Percentiles rank a stretch among this genome's conserved stretches.
Evolutionary conservation across 164 flowering plant genomes (phyloP).

Genomic region (Macadamia integrifolia): DNA sequence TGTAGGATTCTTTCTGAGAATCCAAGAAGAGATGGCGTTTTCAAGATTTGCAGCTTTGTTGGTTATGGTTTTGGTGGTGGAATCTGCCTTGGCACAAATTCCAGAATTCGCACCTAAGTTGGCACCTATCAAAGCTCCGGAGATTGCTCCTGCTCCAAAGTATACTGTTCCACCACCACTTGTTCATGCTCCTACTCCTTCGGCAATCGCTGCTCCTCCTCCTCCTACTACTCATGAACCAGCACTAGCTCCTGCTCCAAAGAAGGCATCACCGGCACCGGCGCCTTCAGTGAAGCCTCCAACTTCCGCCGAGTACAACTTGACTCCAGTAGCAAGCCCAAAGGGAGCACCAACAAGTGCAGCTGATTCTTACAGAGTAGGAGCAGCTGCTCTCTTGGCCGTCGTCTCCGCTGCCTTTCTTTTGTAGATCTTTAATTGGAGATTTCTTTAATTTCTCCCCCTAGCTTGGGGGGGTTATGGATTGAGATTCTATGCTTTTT

Average conservation of each 20-base stretch:
- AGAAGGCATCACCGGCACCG: too few relatives aligned
- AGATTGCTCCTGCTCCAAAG: not conserved
- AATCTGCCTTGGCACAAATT: slow-evolving; percentile 8
- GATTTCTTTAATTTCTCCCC: not conserved
- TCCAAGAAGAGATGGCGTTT: not conserved
- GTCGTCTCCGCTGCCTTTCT: not conserved
- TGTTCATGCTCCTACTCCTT: too few relatives aligned
- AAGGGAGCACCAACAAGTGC: not conserved
- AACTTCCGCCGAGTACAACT: not conserved
- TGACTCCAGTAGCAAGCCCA: too few relatives aligned
- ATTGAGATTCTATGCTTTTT: too few relatives aligned
- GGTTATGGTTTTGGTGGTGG: not conserved
- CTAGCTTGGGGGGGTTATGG: too few relatives aligned
- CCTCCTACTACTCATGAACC: too few relatives aligned
- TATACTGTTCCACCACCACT: too few relatives aligned
- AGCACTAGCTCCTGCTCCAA: not conserved
- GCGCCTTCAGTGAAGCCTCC: not conserved
- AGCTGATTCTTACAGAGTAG: slow-evolving; percentile 2
- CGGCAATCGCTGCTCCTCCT: slow-evolving; percentile 1
- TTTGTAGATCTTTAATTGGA: not conserved
- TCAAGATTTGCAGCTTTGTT: not conserved
- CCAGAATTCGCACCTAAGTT: slow-evolving; percentile 6
- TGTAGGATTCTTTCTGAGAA: not conserved
- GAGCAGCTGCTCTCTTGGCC: not conserved
- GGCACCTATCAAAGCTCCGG: not conserved